Evolutionary conservation across 2,329 filamentous ascomycete species (phyloP), one percentile per base, ranked within the genome.

Genomic region (Lasiodiplodia citricola): DNA sequence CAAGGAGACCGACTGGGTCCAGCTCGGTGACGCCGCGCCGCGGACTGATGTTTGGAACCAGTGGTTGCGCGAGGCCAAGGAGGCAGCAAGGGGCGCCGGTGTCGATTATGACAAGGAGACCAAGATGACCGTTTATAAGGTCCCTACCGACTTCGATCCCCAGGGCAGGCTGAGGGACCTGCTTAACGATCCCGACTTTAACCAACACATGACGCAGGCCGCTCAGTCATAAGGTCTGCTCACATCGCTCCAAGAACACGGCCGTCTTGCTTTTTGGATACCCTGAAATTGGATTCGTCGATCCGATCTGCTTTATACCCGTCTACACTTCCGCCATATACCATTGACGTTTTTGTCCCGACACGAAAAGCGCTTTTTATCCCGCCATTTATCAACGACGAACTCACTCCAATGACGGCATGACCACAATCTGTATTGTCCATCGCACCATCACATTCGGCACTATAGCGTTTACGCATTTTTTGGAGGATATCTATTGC

Each of bases 1-100:
- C 3, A 81, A 83, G 60, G 78, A 75, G 21, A 80, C 74, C 0
- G 74, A 76, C 2, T 86, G 84, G 84, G 79, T 84, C 2, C 72
- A 73, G 23, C 73, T 74, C 60, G 79, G 77, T n/a, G 75, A 78
- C 10, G 79, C 80, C 5, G 81, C 80, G 5, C 83, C 82, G 0
- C 72, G 77, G n/a, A 83, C 82, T 0, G 65, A 64, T 4, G 78
- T 78, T 1, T 84, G 83, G 83, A 71, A 73, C 4, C 72, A 78
- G 2, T 84, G 83, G 83, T 73, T 84, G 7, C 56, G 68, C 4
- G 76, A 75, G 38, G 83, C 82, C 6, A 70, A 64, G 23, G 71
- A 68, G 11, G 73, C 71, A 21, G 60, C 60, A 70, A 58, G 3
- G 35, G 35, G 18, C 50, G 65, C 54, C 7, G 55, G 55, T n/a